Evolutionary conservation across 1,284 basidiomycete genomes (phyloP).

Genomic region (Bjerkandera adusta): DNA sequence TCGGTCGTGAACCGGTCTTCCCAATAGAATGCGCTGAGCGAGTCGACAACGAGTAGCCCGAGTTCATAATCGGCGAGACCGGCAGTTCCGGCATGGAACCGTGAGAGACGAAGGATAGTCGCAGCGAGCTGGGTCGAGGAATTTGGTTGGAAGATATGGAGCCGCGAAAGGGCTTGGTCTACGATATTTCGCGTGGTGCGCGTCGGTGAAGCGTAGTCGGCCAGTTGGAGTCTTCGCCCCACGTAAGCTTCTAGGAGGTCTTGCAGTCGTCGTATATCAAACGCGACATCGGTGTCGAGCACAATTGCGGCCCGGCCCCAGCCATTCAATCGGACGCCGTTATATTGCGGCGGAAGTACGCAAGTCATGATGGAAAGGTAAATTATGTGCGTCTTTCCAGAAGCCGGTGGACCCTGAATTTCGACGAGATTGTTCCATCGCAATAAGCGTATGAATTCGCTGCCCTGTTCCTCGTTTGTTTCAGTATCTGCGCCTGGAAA

Average conservation of each 20-base stretch:
- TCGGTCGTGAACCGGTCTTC: slow-evolving; percentile 65
- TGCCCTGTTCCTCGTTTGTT: not conserved
- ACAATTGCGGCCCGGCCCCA: slow-evolving; percentile 64
- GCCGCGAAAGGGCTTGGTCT: slow-evolving; percentile 40
- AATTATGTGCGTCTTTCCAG: slow-evolving; percentile 74
- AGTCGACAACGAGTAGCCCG: slow-evolving; percentile 68
- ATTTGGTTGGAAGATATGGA: slow-evolving; percentile 67
- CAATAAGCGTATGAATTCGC: slow-evolving; percentile 27
- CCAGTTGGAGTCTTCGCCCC: not conserved
- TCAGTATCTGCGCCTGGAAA: not conserved
- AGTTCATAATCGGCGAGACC: slow-evolving; percentile 49
- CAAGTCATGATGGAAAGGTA: slow-evolving; percentile 64
- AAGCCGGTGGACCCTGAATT: slow-evolving; percentile 68
- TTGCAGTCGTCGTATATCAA: slow-evolving; percentile 54
- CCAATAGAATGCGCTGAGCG: slow-evolving; percentile 77
- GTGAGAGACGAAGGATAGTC: slow-evolving; percentile 57
- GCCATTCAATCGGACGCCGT: slow-evolving; percentile 40
- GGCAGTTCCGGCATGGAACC: slow-evolving; percentile 45
- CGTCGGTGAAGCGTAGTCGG: not conserved
- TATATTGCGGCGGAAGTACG: slow-evolving; percentile 44
- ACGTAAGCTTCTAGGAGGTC: slow-evolving; percentile 34
- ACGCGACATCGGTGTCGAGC: slow-evolving; percentile 66
- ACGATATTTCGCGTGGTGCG: slow-evolving; percentile 10
- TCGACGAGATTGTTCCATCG: slow-evolving; percentile 64
- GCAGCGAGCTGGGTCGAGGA: slow-evolving; percentile 67